Conservation (phyloP, 352 stramenopile genomes). For the Phytophthora chlamydospora region DNA sequence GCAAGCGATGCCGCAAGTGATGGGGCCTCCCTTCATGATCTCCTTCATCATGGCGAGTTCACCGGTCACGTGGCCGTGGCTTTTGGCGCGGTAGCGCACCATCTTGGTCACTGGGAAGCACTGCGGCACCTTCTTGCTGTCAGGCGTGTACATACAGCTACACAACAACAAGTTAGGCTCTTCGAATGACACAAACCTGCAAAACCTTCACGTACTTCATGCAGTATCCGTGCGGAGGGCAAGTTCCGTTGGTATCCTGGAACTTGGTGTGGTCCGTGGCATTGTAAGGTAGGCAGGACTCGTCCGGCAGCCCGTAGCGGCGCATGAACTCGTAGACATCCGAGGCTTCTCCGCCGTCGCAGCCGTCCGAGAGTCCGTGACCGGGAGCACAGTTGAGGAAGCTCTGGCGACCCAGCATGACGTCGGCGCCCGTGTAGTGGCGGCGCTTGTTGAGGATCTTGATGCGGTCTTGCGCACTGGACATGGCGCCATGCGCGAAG, state of each 20-base stretch:
- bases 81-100: constrained; percentile 83
- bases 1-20: constrained; percentile 95
- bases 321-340: constrained; percentile 88
- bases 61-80: constrained; percentile 66
- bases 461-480: constrained; percentile 79
- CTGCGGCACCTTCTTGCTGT: constrained; percentile 42
- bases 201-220: constrained; percentile 67
- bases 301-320: constrained; percentile 73
- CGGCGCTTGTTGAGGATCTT: constrained; percentile 80
- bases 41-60: constrained; percentile 88
- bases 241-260: constrained; percentile 65
- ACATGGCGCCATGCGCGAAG: constrained; percentile 80
- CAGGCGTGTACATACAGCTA: constrained; percentile 82
- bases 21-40: constrained; percentile 79
- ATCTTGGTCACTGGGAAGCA: constrained; percentile 84
- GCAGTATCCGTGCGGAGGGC: constrained; percentile 77
- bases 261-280: constrained; percentile 87
- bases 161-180: constrained; percentile 14
- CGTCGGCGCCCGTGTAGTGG: constrained; percentile 65
- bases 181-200: not conserved
- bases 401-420: constrained; percentile 81
- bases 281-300: constrained; percentile 85
- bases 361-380: constrained; percentile 69
- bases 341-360: constrained; percentile 68
- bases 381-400: constrained; percentile 85